phyloP scores from a whole-genome alignment of 2,329 filamentous ascomycete genomes.

The Aureobasidium sp. region DNA sequence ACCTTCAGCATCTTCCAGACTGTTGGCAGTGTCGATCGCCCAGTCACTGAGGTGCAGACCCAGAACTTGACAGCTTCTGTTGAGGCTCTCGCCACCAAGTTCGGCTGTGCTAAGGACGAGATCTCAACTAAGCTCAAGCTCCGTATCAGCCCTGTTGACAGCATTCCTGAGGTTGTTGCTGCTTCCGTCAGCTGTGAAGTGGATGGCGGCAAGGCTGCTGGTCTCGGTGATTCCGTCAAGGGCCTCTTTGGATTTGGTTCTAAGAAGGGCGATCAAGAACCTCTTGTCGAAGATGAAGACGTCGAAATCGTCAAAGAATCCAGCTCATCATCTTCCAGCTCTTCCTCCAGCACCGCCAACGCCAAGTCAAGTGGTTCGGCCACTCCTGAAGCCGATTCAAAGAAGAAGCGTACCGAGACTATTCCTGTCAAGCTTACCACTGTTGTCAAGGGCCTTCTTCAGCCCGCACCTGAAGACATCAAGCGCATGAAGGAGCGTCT shows the following conservation, averaged over 20 bases:
- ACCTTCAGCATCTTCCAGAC: slow-evolving; percentile 72
- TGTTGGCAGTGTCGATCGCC: slow-evolving; percentile 50
- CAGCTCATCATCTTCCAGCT: slow-evolving; percentile 28
- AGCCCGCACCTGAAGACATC: slow-evolving; percentile 54
- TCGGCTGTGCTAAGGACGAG: slow-evolving; percentile 67
- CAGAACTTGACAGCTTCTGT: slow-evolving; percentile 81
- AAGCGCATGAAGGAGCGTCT: slow-evolving; percentile 58
- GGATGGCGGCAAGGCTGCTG: slow-evolving; percentile 67
- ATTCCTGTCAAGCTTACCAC: slow-evolving; percentile 45
- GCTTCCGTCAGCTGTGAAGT: slow-evolving; percentile 81
- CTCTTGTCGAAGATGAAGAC: slow-evolving; percentile 52
- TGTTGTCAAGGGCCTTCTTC: slow-evolving; percentile 43
- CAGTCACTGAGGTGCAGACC: slow-evolving; percentile 61
- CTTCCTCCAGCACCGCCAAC: slow-evolving; percentile 42
- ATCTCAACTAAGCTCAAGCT: slow-evolving; percentile 75
- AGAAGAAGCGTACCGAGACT: slow-evolving; percentile 43
- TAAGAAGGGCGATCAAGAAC: slow-evolving; percentile 75
- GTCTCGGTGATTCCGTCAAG: slow-evolving; percentile 89
- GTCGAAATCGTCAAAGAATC: slow-evolving; percentile 35
- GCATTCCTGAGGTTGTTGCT: slow-evolving; percentile 69
- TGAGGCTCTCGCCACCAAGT: slow-evolving; percentile 67
- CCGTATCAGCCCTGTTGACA: slow-evolving; percentile 63
- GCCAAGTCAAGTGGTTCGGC: slow-evolving; percentile 33
- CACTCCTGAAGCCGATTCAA: slow-evolving; percentile 22
- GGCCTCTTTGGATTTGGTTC: slow-evolving; percentile 91